Evolutionary conservation across 495 filamentous ascomycete species (phyloP), one percentile per base, ranked within the genome.

Genomic region (Wilcoxina mikolae): DNA sequence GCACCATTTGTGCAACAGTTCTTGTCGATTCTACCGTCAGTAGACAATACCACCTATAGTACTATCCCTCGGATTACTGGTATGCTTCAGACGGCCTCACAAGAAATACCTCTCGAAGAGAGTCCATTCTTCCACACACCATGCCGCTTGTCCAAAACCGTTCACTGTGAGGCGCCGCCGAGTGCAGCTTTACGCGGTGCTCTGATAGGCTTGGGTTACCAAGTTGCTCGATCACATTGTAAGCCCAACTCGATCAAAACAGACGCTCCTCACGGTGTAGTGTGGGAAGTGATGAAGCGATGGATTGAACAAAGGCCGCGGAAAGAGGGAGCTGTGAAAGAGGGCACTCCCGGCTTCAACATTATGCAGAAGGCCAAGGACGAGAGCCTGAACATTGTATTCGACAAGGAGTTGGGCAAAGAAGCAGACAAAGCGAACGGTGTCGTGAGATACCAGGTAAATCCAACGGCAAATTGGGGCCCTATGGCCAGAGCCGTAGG

Each of bases 201-300:
- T 4, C 71, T 98, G 12, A 73, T 76, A 9, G 74, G 81, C 35
- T 73, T 90, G 1, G 91, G 89, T 11, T 95, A 94, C 64, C 74
- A 77, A 39, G 80, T 80, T 10, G 84, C 83, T 1, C 78, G 90
- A 54, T 90, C 82, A 54, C 91, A 98, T 61, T 80, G 84, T 51
- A 90, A 87, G 59, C 76, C 84, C 0, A 89, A 87, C n/a, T 85
- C 81, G 55, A 78, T 95, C 57, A 85, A 84, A 66, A 96, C 93
- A 0, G 80, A 94, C 68, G 91, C 91, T 10, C 82, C 86, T 0
- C 95, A 88, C 87, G 71, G 69, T 2, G 77, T 86, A 2, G 75
- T 96, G 41, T 96, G 91, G 91, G 83, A 95, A 58, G 74, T 96
- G 27, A 94, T 96, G 81, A 74, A 84, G 29, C 85, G 93, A 69